Evolutionary conservation across 192 early-diverging fungal species (phyloP).

Genomic region (Backusella luteola): DNA sequence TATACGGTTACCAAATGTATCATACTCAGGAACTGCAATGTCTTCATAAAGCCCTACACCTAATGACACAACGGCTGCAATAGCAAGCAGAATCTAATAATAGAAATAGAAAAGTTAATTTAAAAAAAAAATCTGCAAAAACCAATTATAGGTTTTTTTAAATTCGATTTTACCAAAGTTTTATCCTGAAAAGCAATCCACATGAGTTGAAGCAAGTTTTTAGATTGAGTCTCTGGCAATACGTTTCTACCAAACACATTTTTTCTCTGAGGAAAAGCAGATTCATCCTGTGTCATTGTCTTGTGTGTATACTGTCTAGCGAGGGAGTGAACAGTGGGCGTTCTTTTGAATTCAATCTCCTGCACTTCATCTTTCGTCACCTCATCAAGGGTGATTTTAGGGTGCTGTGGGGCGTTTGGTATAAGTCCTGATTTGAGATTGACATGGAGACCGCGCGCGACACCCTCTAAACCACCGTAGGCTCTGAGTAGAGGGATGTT

Average conservation of each 20-base stretch:
- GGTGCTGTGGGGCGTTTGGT: neutral
- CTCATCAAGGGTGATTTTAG: constrained; percentile 7
- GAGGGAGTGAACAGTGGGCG: neutral
- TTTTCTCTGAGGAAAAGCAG: constrained; percentile 56
- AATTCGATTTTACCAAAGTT: constrained; percentile 50
- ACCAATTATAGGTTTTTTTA: no score
- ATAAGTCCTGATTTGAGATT: constrained; percentile 44
- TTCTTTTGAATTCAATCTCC: constrained; percentile 3
- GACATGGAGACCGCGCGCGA: constrained; percentile 45
- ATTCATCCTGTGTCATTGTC: neutral
- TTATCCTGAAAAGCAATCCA: constrained; percentile 81
- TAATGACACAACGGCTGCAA: constrained; percentile 71
- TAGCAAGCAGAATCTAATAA: no score
- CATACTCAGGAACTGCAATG: constrained; percentile 46
- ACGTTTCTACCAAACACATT: constrained; percentile 65
- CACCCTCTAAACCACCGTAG: constrained; percentile 48
- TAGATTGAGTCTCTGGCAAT: constrained; percentile 63
- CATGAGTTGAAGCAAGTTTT: constrained; percentile 67
- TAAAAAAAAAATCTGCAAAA: neutral
- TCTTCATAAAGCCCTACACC: constrained; percentile 82
- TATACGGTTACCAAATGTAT: constrained; percentile 29
- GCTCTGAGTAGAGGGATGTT: constrained; percentile 33
- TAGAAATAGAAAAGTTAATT: neutral
- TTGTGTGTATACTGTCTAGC: neutral
- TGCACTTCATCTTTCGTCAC: neutral